Base-by-base conservation (phyloP, 139 green algal genomes). In the Micractinium conductrix region DNA sequence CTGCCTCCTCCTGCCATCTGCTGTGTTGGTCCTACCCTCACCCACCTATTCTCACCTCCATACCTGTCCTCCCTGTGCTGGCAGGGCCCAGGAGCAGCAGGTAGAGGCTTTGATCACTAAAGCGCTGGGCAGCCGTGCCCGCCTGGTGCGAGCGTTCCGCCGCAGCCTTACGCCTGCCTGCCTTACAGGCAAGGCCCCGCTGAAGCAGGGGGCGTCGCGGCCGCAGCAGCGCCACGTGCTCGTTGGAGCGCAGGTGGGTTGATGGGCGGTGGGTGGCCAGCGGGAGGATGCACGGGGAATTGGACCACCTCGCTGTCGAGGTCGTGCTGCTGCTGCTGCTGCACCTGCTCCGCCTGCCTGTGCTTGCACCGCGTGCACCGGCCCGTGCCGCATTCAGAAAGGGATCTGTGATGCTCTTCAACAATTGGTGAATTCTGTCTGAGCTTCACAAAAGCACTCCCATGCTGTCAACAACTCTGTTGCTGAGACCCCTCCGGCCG, bases 121-220 rank as follows among this genome's bases (percentile, higher is more conserved):
- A 28, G 93, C 92, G 1, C 87, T 96, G 3, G 84, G 80, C 35
- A 88, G 85, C 35, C 73, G 93, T 4, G 91, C 90, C 17, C 74
- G 75, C 28, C 79, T 91, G 37, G 91, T 96, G 78, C 90, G 89
- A 35, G 86, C 78, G 1, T 71, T 94, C 1, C 73, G 68, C 35
- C 86, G 86, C 37, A 33, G 67, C 26, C 38, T 79, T 35, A 37
- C 62, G 10, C 35, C 58, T 19, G 68, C 28, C 19, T 30, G 69
- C n/a, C 21, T 21, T 16, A 21, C 35, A 38, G 53, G 38, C 65
- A 71, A 42, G 58, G 74, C 45, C 28, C 45, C 60, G 16, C 45
- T 87, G 40, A 45, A 69, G 83, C 35, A n/a, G 28, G 45, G 74
- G 3, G 50, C 33, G 26, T 28, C 53, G 69, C 42, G 24, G 48